These are phyloP conservation scores for Termitomyces sp. DNA, from an alignment of 768 basidiomycete species.

Conservation along the genomic window DNA sequence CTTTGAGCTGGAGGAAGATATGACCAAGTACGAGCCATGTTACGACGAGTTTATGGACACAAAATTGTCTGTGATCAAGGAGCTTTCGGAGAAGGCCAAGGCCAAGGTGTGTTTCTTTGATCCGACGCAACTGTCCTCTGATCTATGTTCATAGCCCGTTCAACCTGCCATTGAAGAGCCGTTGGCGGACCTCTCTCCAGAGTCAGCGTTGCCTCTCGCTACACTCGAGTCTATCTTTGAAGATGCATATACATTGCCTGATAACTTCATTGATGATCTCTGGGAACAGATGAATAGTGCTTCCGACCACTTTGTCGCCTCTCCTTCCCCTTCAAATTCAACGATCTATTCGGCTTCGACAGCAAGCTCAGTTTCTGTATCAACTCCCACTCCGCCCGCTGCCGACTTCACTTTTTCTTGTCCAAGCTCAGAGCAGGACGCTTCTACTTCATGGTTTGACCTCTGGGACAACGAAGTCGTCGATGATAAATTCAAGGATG, in stretches of 20 bases:
- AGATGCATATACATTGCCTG: constrained; percentile 1
- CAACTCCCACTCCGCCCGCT: background rate
- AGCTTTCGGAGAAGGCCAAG: constrained; percentile 1
- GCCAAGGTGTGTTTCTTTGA: constrained; percentile 1
- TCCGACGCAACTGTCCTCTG: background rate
- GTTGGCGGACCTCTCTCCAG: background rate
- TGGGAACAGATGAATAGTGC: constrained; percentile 1
- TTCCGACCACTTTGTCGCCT: background rate
- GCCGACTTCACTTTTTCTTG: constrained; percentile 2
- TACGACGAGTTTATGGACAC: constrained; percentile 15
- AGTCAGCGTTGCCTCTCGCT: background rate
- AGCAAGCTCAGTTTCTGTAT: background rate
- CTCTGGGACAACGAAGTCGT: constrained; percentile 1
- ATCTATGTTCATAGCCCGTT: background rate
- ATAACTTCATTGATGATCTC: constrained; percentile 6
- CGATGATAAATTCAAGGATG: constrained; percentile 8
- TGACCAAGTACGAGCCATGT: constrained; percentile 9
- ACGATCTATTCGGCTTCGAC: constrained; percentile 1
- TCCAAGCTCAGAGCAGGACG: background rate
- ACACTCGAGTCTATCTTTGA: constrained; percentile 4
- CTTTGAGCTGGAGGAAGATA: constrained; percentile 13
- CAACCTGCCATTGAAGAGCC: background rate
- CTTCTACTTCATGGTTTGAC: background rate
- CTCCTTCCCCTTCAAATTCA: constrained; percentile 5
- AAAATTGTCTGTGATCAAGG: constrained; percentile 12